Conservation (phyloP, 352 stramenopile species). For the Phytopythium ostracodes region DNA sequence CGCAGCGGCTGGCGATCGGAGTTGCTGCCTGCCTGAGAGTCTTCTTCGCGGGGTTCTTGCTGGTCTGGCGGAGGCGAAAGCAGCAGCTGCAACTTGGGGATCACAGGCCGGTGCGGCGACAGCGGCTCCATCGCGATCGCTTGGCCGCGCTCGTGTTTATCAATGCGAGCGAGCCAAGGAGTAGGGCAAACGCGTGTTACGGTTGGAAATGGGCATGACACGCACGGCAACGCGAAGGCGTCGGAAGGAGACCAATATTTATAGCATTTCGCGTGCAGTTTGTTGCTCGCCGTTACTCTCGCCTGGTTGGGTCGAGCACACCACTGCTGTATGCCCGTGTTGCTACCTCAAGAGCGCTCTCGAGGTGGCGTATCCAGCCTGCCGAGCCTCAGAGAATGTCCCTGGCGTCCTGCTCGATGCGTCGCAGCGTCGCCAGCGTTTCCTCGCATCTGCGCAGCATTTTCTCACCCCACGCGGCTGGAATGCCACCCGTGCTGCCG, state of each 20-base stretch:
- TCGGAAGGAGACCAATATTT: not conserved
- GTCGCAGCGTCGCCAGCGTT: conserved; percentile 35
- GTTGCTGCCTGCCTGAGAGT: not conserved
- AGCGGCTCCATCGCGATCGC: conserved; percentile 24
- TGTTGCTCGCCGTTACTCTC: not conserved
- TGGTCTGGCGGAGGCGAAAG: not conserved
- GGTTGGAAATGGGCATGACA: not conserved
- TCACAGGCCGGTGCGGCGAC: conserved; percentile 9
- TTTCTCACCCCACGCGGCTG: conserved; percentile 23
- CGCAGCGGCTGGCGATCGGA: conserved; percentile 15
- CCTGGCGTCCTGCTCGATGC: conserved; percentile 37
- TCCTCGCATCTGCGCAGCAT: conserved; percentile 45
- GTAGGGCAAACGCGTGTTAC: too few relatives aligned
- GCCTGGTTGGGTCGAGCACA: not conserved
- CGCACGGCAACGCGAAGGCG: not conserved
- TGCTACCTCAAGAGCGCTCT: not conserved
- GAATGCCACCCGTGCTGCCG: not conserved
- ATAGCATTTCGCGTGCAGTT: not conserved
- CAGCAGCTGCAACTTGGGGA: conserved; percentile 26
- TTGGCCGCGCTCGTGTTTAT: not conserved
- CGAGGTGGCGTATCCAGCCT: too few relatives aligned
- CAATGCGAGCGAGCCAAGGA: not conserved
- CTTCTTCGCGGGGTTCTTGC: conserved; percentile 1
- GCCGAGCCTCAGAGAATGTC: conserved; percentile 7
- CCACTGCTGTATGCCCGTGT: not conserved